Percentiles rank a stretch among this genome's conserved stretches.
These are phyloP conservation scores for Coccomyxa subellipsoidea DNA, from an alignment of 163 green algal genomes.

Conservation along the genomic window DNA sequence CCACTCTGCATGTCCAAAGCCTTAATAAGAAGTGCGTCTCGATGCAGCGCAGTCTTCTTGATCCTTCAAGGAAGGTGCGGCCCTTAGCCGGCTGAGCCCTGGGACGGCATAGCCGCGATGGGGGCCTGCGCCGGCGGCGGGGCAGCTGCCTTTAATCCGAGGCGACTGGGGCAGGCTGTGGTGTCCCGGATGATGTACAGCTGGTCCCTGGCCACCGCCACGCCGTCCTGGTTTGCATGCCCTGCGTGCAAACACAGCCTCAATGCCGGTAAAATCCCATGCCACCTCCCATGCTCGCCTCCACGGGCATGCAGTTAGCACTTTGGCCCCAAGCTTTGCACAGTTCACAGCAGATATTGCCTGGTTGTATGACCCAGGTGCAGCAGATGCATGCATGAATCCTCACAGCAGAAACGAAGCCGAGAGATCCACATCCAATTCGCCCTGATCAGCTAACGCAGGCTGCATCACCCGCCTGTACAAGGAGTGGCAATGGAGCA, in stretches of 20 bases:
- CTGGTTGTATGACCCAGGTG: not conserved
- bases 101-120: not conserved
- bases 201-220: constrained; percentile 14
- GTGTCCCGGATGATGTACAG: constrained; percentile 28
- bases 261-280: not conserved
- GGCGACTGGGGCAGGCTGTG: not conserved
- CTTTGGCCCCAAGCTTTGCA: not conserved
- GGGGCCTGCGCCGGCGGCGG: too few relatives aligned
- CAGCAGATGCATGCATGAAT: not conserved
- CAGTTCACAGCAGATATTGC: not conserved
- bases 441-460: not conserved
- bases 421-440: too few relatives aligned
- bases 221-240: constrained; percentile 33
- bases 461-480: too few relatives aligned
- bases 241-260: constrained; percentile 15
- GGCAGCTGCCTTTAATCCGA: not conserved
- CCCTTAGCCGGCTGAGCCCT: not conserved
- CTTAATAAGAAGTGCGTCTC: too few relatives aligned
- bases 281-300: not conserved
- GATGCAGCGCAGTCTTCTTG: too few relatives aligned
- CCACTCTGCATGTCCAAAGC: too few relatives aligned
- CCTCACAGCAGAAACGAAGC: too few relatives aligned
- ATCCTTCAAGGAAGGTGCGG: not conserved
- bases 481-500: too few relatives aligned
- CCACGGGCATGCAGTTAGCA: not conserved